A percentile compares a stretch with the other conserved stretches of the same genome.
Evolutionary conservation across 1,284 basidiomycete genomes (phyloP).

Genomic region (Cryptococcus sp.): DNA sequence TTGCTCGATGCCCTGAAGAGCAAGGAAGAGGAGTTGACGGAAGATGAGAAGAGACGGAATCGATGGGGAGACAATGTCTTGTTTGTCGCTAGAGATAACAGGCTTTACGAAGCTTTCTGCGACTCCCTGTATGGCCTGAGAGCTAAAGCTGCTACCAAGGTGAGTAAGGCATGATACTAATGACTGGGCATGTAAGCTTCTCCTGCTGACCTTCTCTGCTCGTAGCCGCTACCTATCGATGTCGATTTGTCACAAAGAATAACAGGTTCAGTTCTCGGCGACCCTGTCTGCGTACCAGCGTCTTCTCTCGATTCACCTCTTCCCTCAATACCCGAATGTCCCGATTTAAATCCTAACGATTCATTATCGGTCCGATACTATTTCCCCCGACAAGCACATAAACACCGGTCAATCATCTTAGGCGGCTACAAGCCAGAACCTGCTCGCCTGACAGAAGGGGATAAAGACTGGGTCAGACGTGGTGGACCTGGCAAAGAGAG

Average conservation of each 20-base stretch:
- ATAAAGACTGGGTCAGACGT: slow-evolving; percentile 67
- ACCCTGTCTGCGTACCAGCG: slow-evolving; percentile 86
- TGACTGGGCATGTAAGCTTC: background rate
- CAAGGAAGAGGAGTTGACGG: slow-evolving; percentile 70
- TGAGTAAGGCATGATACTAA: slow-evolving; percentile 53
- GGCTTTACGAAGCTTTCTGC: slow-evolving; percentile 82
- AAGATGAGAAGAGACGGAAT: slow-evolving; percentile 83
- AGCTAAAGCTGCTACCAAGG: slow-evolving; percentile 65
- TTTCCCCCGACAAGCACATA: slow-evolving; percentile 81
- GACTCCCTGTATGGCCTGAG: slow-evolving; percentile 80
- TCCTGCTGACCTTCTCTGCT: slow-evolving; percentile 3
- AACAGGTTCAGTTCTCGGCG: slow-evolving; percentile 74
- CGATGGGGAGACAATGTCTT: slow-evolving; percentile 80
- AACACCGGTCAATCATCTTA: slow-evolving; percentile 82
- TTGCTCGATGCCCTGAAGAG: slow-evolving; percentile 78
- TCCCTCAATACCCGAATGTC: slow-evolving; percentile 50
- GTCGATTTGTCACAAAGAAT: slow-evolving; percentile 72
- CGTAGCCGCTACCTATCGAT: slow-evolving; percentile 62
- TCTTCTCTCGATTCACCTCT: slow-evolving; percentile 84
- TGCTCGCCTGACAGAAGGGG: slow-evolving; percentile 67
- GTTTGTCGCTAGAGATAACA: slow-evolving; percentile 82
- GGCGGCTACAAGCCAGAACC: slow-evolving; percentile 68
- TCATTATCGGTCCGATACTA: slow-evolving; percentile 85
- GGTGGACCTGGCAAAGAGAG: slow-evolving; percentile 34
- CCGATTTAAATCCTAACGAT: slow-evolving; percentile 81